These are phyloP conservation scores for Herpetomonas tarakana DNA, from an alignment of 208 protist species.

Conservation along the genomic window DNA sequence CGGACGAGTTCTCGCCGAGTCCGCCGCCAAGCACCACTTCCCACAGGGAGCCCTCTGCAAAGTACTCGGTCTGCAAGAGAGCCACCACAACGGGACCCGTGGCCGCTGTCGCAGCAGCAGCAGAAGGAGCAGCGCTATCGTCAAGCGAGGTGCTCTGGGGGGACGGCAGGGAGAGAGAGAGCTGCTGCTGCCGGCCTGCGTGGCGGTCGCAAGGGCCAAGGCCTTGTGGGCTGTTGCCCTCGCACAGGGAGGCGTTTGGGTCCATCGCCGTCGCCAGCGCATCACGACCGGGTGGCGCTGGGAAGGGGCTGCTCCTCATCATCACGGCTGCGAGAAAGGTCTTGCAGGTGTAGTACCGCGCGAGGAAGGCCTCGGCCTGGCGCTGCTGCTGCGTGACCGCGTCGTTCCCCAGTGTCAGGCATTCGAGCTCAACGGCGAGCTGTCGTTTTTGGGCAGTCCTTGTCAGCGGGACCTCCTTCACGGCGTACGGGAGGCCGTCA, in stretches of 20 bases:
- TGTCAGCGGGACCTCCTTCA: constrained; percentile 52
- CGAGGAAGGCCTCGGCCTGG: constrained; percentile 29
- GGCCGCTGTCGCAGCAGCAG: constrained; percentile 10
- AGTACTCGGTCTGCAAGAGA: constrained; percentile 72
- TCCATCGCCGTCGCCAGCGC: no score
- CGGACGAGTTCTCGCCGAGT: not conserved
- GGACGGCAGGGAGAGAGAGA: not conserved
- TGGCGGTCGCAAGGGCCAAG: no score
- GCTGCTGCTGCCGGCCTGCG: not conserved
- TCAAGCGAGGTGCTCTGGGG: not conserved
- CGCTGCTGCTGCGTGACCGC: constrained; percentile 11
- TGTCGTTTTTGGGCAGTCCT: constrained; percentile 10
- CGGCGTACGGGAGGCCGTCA: constrained; percentile 53
- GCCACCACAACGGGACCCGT: constrained; percentile 21
- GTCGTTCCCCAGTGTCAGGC: constrained; percentile 29
- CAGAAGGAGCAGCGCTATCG: not conserved
- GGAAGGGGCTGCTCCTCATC: no score
- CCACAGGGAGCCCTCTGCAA: constrained; percentile 42
- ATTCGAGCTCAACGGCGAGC: constrained; percentile 30
- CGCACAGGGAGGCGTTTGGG: no score
- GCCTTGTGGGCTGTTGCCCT: no score
- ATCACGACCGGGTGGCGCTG: no score
- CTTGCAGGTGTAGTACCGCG: constrained; percentile 40
- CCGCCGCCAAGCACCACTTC: constrained; percentile 14
- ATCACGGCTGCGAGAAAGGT: constrained; percentile 2